Evolutionary conservation across 2,329 filamentous ascomycete genomes (phyloP), one percentile per base, ranked within the genome.

Genomic region (Pestalotiopsis sp.): DNA sequence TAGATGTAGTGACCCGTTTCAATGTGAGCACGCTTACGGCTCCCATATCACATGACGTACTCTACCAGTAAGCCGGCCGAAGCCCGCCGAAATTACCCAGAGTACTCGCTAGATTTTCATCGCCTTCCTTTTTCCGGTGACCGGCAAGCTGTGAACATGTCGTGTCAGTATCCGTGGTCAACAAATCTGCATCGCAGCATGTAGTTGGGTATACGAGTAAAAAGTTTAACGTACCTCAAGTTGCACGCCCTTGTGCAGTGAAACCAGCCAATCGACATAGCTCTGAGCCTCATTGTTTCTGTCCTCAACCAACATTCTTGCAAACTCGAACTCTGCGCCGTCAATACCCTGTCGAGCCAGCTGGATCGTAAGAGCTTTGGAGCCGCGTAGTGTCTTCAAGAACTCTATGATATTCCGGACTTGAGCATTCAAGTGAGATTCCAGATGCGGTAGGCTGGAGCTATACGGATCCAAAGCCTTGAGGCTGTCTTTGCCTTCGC

Each of bases 251-350:
- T 95, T 92, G 82, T 99, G 96, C 71, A 98, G 87, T 80, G 97
- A 93, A 68, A 99, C 96, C 76, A 99, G 85, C 96, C 96, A 99
- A 82, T 99, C 96, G 41, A 98, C 96, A 81, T 98, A 99, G 78
- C 93, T 97, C 82, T 97, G 95, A 45, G 96, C 96, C 83, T 99
- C 96, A 74, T 97, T 97, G 80, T 98, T 98, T 72, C 96, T 89
- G 78, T 99, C 96, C 82, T 99, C 96, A 39, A 97, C 90, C 73
- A 99, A 81, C 81, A 97, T 85, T 66, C 95, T 86, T 7, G 96
- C 96, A 84, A 98, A 99, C 80, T 99, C 96, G 76, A 94, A 98
- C 80, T 99, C 96, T 3, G 95, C 93, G 0, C 96, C 96, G 77
- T 99, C 96, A 3, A 98, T 86, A 0, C 95, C 95, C 81, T 98